Conservation (phyloP, 805 yeast species). For the Cyberlindnera euphorbiae region DNA sequence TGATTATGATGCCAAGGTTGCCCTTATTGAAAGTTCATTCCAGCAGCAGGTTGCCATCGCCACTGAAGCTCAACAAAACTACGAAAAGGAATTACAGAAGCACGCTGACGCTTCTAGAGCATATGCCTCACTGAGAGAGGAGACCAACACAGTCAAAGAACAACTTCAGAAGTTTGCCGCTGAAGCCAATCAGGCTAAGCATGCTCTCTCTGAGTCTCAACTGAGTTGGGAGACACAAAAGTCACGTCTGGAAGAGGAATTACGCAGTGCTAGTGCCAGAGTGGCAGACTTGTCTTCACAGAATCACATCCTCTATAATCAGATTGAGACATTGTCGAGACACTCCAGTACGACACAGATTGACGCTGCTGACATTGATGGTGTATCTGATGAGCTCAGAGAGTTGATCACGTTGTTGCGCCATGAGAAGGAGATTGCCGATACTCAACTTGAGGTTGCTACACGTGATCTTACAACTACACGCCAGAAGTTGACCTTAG, state of each 20-base stretch:
- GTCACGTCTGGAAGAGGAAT: conserved; percentile 39
- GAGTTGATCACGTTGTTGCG: conserved; percentile 61
- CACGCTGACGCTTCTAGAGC: conserved; percentile 48
- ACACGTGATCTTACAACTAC: conserved; percentile 51
- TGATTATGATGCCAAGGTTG: conserved; percentile 29
- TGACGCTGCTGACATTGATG: conserved; percentile 13
- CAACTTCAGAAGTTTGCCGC: conserved; percentile 23
- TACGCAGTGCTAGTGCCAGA: conserved; percentile 40
- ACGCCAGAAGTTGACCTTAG: conserved; percentile 44
- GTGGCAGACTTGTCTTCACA: conserved; percentile 59
- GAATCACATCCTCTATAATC: conserved; percentile 62
- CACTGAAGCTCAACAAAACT: conserved; percentile 46
- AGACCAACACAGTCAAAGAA: conserved; percentile 28
- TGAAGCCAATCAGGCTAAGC: conserved; percentile 29
- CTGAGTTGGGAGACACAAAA: conserved; percentile 44
- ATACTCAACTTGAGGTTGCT: conserved; percentile 49
- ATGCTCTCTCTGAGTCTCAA: conserved; percentile 32
- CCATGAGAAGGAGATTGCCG: conserved; percentile 69
- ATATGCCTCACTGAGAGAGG: conserved; percentile 36
- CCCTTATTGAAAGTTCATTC: conserved; percentile 32
- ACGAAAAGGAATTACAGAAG: conserved; percentile 49
- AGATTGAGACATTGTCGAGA: conserved; percentile 44
- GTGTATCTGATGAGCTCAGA: conserved; percentile 31
- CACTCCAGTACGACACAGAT: neutral
- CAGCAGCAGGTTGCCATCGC: conserved; percentile 43